phyloP scores from a whole-genome alignment of 441 rosid genomes.

The Populus tomentosa region DNA sequence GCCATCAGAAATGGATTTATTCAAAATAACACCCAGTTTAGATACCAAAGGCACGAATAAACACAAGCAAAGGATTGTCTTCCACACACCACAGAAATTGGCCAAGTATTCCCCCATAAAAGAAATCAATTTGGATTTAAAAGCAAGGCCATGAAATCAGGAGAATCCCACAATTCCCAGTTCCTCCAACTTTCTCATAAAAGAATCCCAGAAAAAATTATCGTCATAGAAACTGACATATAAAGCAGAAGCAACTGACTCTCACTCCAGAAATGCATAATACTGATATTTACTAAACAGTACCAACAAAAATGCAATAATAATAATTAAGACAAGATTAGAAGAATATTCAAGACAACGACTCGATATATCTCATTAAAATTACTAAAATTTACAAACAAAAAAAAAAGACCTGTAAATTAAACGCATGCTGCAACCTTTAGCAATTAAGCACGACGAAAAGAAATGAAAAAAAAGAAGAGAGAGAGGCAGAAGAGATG shows the following conservation, averaged over 20 bases:
- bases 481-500: background rate
- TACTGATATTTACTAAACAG: background rate
- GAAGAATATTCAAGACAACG: background rate
- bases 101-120: background rate
- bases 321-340: no score
- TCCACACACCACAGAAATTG: background rate
- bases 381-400: background rate
- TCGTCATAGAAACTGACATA: background rate
- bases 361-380: background rate
- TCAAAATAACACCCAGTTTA: background rate
- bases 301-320: no score
- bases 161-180: background rate
- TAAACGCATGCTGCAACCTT: constrained; percentile 13
- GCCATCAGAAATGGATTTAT: background rate
- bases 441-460: background rate
- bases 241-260: background rate
- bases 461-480: background rate
- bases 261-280: background rate
- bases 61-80: background rate
- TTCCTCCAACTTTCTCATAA: background rate
- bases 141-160: background rate
- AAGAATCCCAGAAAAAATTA: no score
- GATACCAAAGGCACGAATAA: background rate
- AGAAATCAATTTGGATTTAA: background rate
- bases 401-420: background rate